Conservation (phyloP, 2,329 filamentous ascomycete genomes). For the Teratosphaeria zuluensis region DNA sequence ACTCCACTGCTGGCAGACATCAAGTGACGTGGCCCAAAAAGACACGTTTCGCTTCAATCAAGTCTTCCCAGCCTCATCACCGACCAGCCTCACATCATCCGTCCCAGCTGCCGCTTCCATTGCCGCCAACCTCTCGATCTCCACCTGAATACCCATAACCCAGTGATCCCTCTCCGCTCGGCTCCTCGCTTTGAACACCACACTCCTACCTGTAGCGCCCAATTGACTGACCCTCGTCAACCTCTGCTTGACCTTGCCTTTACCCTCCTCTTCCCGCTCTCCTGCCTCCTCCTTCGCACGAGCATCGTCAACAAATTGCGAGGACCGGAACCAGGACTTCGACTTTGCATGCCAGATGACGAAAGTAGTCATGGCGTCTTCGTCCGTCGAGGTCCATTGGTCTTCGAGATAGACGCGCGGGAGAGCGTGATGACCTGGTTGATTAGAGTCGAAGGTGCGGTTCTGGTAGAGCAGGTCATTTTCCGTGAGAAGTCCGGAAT, state of each 20-base stretch:
- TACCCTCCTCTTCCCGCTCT: background rate
- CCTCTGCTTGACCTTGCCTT: slow-evolving; percentile 28
- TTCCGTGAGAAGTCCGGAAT: slow-evolving; percentile 53
- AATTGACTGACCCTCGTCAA: slow-evolving; percentile 52
- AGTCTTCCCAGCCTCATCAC: background rate
- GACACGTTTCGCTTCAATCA: background rate
- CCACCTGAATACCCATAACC: slow-evolving; percentile 56
- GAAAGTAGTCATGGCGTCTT: slow-evolving; percentile 57
- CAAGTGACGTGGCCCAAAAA: background rate
- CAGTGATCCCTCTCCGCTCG: slow-evolving; percentile 58
- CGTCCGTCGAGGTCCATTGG: slow-evolving; percentile 52
- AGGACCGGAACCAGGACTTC: slow-evolving; percentile 45
- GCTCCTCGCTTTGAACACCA: slow-evolving; percentile 57
- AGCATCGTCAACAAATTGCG: slow-evolving; percentile 22
- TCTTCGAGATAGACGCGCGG: slow-evolving; percentile 53
- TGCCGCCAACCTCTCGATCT: slow-evolving; percentile 51
- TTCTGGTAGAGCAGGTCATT: slow-evolving; percentile 55
- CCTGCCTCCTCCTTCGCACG: slow-evolving; percentile 5
- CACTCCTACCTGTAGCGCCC: slow-evolving; percentile 50
- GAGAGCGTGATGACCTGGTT: slow-evolving; percentile 49
- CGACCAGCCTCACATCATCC: slow-evolving; percentile 6
- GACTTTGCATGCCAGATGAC: slow-evolving; percentile 55
- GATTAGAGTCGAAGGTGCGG: slow-evolving; percentile 53
- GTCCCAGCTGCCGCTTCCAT: slow-evolving; percentile 37
- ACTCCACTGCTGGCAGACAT: background rate